A percentile compares a stretch with the other conserved stretches of the same genome.
Evolutionary conservation across 2,329 filamentous ascomycete genomes (phyloP).

Genomic region (Curvularia sp.): DNA sequence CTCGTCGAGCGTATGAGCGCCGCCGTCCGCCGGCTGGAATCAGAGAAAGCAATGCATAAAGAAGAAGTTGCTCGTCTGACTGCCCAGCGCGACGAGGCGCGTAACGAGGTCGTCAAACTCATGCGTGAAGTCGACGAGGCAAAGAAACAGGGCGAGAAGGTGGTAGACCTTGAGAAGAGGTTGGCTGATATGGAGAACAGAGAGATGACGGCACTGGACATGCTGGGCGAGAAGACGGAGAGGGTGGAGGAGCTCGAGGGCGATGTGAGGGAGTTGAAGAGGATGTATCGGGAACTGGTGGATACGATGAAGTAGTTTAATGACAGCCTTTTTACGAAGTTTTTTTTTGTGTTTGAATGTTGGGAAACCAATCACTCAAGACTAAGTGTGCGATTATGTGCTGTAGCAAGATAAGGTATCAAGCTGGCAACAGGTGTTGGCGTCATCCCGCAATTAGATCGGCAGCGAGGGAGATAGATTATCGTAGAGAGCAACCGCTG

Average conservation of each 20-base stretch:
- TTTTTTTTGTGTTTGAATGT: background rate
- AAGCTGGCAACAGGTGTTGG: background rate
- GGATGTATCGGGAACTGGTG: conserved; percentile 86
- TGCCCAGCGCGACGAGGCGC: conserved; percentile 87
- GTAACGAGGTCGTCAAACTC: conserved; percentile 86
- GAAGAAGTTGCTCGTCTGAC: conserved; percentile 84
- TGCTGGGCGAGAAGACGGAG: conserved; percentile 97
- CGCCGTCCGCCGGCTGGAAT: conserved; percentile 87
- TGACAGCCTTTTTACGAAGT: background rate
- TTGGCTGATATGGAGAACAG: conserved; percentile 73
- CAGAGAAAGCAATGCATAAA: conserved; percentile 85
- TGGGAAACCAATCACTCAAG: background rate
- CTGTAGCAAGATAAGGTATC: background rate
- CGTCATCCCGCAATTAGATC: too few relatives aligned
- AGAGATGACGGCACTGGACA: conserved; percentile 90
- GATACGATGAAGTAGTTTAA: conserved; percentile 12
- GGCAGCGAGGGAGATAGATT: too few relatives aligned
- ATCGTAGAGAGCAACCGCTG: too few relatives aligned
- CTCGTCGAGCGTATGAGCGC: conserved; percentile 96
- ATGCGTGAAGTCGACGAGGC: conserved; percentile 86
- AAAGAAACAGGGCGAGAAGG: conserved; percentile 65
- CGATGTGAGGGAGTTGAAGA: conserved; percentile 92
- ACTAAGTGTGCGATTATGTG: background rate
- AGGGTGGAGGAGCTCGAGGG: conserved; percentile 86
- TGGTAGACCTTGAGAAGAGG: conserved; percentile 71